Evolutionary conservation across 345 rosid genomes (phyloP), one percentile per base, ranked within the genome.

Genomic region (Clausena lansium): DNA sequence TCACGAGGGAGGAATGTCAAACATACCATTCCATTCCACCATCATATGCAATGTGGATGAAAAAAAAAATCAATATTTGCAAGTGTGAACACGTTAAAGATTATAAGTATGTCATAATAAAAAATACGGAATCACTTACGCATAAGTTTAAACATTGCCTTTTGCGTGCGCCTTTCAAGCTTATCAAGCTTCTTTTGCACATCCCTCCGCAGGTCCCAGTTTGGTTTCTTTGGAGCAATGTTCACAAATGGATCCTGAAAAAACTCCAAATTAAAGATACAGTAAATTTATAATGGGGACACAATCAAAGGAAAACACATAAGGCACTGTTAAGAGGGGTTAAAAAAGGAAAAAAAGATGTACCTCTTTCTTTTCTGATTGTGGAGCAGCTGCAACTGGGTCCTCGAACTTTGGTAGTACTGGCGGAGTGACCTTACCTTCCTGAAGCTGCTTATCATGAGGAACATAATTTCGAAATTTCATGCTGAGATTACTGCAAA

Each of bases 161-260:
- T 94, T 68, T 90, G 95, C 8, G 98, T 94, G 50, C 95, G 91
- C 79, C 86, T 91, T 78, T 94, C 98, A 13, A 96, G 99, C 85
- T 91, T 96, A 83, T 94, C 93, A 58, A 94, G 95, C 92, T 94
- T 96, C 91, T 91, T 95, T 83, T 92, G 97, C 63, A 93, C 92
- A 82, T 93, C 98, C 76, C 98, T 94, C 63, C 97, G 85, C 24
- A 96, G 87, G 87, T 96, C 97, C 99, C 97, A 94, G 78, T 97
- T 97, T 13, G 99, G 97, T 81, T 97, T 94, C 89, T 97, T 94
- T 5, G 99, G 99, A 80, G 98, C 98, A 79, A 97, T 94, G 85
- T 90, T 97, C 77, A 88, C 88, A 81, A 97, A 91, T 15, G 99
- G 98, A 85, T 97, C 98, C 99, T 90, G 62, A 81, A 78, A 72